Evolutionary conservation across 768 basidiomycete genomes (phyloP).

Genomic region (Leccinum rimulosum): DNA sequence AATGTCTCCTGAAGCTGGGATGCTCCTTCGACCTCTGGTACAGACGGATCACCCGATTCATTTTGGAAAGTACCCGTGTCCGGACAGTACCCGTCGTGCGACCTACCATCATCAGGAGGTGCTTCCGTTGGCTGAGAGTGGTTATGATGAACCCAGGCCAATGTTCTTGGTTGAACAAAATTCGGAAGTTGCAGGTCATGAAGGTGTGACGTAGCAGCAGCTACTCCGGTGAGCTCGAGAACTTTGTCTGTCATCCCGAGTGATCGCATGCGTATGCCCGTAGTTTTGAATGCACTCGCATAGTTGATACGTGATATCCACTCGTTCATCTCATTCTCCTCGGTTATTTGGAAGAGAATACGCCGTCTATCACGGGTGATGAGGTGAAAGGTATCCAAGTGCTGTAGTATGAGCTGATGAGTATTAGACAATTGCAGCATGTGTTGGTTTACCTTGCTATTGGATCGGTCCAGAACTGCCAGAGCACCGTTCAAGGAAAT

Average conservation of each 20-base stretch:
- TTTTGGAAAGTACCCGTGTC: constrained; percentile 27
- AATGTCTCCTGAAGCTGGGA: constrained; percentile 80
- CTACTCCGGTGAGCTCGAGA: constrained; percentile 76
- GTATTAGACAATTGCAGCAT: background rate
- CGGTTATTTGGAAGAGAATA: constrained; percentile 71
- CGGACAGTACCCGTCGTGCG: constrained; percentile 28
- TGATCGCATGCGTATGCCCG: constrained; percentile 78
- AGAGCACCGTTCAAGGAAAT: constrained; percentile 74
- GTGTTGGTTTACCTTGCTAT: constrained; percentile 60
- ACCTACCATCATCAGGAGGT: constrained; percentile 22
- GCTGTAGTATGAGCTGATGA: constrained; percentile 30
- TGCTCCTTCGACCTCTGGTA: constrained; percentile 56
- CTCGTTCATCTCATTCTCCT: constrained; percentile 73
- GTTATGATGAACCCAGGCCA: constrained; percentile 44
- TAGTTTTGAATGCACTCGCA: constrained; percentile 86
- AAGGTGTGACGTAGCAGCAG: constrained; percentile 82
- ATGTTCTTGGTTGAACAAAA: constrained; percentile 22
- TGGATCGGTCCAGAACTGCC: constrained; percentile 77
- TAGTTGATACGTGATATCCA: constrained; percentile 96
- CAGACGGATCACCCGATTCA: constrained; percentile 34
- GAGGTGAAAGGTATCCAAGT: constrained; percentile 74
- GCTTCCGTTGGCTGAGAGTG: constrained; percentile 38
- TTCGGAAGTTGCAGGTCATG: constrained; percentile 55
- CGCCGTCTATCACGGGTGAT: constrained; percentile 75
- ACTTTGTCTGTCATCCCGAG: constrained; percentile 65